These are phyloP conservation scores for Scutellaria galericulata DNA, from an alignment of 257 asterid genomes.

Conservation along the genomic window DNA sequence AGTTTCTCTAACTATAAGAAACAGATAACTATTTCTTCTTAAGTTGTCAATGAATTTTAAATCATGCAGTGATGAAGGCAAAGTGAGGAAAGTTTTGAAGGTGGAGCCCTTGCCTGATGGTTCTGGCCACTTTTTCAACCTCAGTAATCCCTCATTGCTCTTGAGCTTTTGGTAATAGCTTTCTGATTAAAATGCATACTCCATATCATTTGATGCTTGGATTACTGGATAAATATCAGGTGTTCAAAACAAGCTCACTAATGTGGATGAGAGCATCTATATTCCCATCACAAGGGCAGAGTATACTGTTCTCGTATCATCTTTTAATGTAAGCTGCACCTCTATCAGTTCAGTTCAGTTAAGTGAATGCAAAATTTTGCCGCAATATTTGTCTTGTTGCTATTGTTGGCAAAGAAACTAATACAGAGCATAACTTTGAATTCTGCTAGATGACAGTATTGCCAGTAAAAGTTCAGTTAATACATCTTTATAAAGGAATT, in stretches of 20 bases:
- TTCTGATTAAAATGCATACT: not conserved
- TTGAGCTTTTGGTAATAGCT: not conserved
- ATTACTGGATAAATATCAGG: conserved; percentile 53
- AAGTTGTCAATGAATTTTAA: conserved; percentile 30
- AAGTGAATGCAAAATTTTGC: not conserved
- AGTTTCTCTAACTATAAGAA: not conserved
- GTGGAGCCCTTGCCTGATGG: conserved; percentile 99
- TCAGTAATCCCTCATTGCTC: conserved; percentile 61
- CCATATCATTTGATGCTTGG: conserved; percentile 26
- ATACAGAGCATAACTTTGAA: conserved; percentile 1
- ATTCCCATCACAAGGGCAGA: conserved; percentile 91
- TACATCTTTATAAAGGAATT: not conserved
- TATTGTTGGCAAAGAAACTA: not conserved
- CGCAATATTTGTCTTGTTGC: conserved; percentile 8
- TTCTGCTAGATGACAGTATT: conserved; percentile 3
- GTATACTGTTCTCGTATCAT: conserved; percentile 77
- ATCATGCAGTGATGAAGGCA: conserved; percentile 87
- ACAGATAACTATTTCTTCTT: not conserved
- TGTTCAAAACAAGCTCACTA: conserved; percentile 90
- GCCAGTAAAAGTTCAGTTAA: not conserved
- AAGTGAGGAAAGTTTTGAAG: conserved; percentile 90
- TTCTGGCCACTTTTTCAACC: conserved; percentile 96
- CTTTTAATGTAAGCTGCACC: conserved; percentile 74
- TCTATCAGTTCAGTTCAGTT: conserved; percentile 18
- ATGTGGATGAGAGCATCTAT: conserved; percentile 81